phyloP scores from a whole-genome alignment of 2,329 filamentous ascomycete genomes.

The Capronia epimyces region DNA sequence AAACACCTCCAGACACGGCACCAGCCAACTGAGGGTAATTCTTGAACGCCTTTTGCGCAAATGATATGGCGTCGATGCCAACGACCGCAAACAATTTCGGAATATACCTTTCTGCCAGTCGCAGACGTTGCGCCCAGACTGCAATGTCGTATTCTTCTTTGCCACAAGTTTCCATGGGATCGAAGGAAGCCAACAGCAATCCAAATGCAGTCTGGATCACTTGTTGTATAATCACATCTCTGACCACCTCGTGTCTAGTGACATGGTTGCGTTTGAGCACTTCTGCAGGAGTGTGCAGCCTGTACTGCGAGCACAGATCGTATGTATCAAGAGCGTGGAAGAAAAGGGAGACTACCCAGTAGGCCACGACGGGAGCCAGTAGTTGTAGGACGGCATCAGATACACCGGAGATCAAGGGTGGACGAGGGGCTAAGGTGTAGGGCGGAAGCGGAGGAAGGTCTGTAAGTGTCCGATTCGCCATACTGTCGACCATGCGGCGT shows the following conservation, averaged over 20 bases:
- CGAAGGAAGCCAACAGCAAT: constrained; percentile 61
- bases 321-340: constrained; percentile 84
- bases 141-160: constrained; percentile 81
- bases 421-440: constrained; percentile 67
- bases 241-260: constrained; percentile 74
- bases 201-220: constrained; percentile 75
- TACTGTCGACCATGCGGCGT: constrained; percentile 15
- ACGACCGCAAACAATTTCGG: constrained; percentile 64
- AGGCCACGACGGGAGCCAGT: constrained; percentile 70
- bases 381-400: constrained; percentile 76
- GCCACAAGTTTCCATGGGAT: constrained; percentile 67
- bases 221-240: constrained; percentile 89
- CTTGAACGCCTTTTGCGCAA: constrained; percentile 68
- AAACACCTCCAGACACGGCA: constrained; percentile 71
- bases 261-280: constrained; percentile 83
- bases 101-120: constrained; percentile 71
- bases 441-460: constrained; percentile 75
- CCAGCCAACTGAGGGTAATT: constrained; percentile 70
- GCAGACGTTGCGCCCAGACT: constrained; percentile 79
- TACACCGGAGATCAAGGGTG: constrained; percentile 68
- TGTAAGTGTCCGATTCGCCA: constrained; percentile 20
- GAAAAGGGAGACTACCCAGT: constrained; percentile 79
- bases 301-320: constrained; percentile 84
- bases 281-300: constrained; percentile 90
- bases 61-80: constrained; percentile 67